Evolutionary conservation across 768 basidiomycete species (phyloP), one percentile per base, ranked within the genome.

Genomic region (Hirschioporus abietinus): DNA sequence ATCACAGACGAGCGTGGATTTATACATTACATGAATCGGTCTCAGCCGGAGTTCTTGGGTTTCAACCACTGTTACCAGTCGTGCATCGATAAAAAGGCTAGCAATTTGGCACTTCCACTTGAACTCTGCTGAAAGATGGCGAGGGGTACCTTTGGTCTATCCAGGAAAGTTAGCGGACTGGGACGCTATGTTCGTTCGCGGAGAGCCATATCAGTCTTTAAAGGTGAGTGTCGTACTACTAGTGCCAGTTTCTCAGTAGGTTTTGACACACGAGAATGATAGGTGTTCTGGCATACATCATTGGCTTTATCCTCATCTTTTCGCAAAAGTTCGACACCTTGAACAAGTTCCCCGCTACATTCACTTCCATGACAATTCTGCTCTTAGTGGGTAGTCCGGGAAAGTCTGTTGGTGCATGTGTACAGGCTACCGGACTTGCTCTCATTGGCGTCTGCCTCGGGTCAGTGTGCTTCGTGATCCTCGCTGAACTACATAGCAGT

Each of bases 241-340:
- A 26, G 58, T 9, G n/a, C n/a, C n/a, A n/a, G n/a, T n/a, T n/a
- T n/a, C 25, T 26, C 9, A 7, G 9, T 3, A 9, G 58, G 25
- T 59, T 59, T 59, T 59, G 58, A 59, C 59, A 61, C 30, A 4
- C 35, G 52, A 10, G 12, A 9, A 20, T 52, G 20, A 1, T 27
- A 67, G 74, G 72, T 36, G 66, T 70, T 26, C 61, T 76, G 5
- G 70, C 73, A 20, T 75, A 72, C 65, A 66, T 68, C 12, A 63
- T 75, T n/a, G 71, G 71, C n/a, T 67, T 72, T 30, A 64, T 73
- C 18, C 61, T 75, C 34, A 66, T 70, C 63, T 71, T 75, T 34
- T 66, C 71, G 24, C 42, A 65, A 10, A 65, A 66, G 27, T 74
- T 72, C 63, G 71, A 72, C 60, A 64, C 65, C 12, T 68, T 73